Evolutionary conservation across 225 moss, liverwort and hornwort species (phyloP).

Genomic region (Physcomitrellopsis africana): DNA sequence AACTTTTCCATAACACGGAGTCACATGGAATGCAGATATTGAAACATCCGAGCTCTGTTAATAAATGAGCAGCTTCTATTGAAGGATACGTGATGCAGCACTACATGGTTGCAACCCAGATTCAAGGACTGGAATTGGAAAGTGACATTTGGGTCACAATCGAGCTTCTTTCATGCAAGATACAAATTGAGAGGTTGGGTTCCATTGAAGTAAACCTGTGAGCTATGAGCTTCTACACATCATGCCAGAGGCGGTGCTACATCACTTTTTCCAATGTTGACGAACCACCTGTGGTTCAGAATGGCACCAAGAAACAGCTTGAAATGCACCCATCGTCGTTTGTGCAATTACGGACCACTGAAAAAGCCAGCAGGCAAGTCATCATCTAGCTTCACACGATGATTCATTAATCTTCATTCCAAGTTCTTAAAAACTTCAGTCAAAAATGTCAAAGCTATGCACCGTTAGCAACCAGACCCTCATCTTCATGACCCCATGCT

Average conservation of each 20-base stretch:
- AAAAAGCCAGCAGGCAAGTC: not conserved
- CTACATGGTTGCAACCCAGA: too few species aligned
- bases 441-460: constrained; percentile 31
- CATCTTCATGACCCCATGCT: constrained; percentile 77
- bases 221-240: not conserved
- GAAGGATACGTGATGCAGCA: too few species aligned
- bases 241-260: not conserved
- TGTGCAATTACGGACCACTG: constrained; percentile 6
- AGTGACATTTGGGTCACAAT: not conserved
- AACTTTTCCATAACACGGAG: too few species aligned
- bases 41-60: too few species aligned
- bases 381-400: not conserved
- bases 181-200: not conserved
- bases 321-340: not conserved
- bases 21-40: too few species aligned
- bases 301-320: not conserved
- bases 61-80: too few species aligned
- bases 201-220: constrained; percentile 1
- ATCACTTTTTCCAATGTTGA: constrained; percentile 1
- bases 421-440: constrained; percentile 5
- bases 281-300: constrained; percentile 10
- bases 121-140: too few species aligned
- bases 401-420: not conserved
- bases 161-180: not conserved
- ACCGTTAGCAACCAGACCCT: constrained; percentile 49